Conservation (phyloP, 345 rosid species). For the Sisymbrium altissimum region DNA sequence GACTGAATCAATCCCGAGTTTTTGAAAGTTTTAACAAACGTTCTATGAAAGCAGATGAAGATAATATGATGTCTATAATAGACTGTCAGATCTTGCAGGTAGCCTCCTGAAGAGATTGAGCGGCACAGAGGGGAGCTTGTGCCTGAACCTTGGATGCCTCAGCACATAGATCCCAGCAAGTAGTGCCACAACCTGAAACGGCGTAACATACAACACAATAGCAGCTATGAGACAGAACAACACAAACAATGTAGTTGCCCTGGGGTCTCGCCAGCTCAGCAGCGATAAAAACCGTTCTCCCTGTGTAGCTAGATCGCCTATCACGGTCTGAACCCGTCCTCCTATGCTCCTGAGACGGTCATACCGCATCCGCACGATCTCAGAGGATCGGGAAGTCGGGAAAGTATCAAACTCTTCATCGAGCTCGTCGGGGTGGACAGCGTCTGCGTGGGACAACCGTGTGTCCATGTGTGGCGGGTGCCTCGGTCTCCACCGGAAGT, state of each 20-base stretch:
- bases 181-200: slow-evolving; percentile 81
- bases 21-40: slow-evolving; percentile 5
- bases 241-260: slow-evolving; percentile 87
- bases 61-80: slow-evolving; percentile 48
- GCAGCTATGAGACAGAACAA: slow-evolving; percentile 83
- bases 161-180: slow-evolving; percentile 64
- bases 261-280: slow-evolving; percentile 96
- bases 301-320: slow-evolving; percentile 91
- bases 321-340: slow-evolving; percentile 90
- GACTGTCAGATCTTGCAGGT: slow-evolving; percentile 95
- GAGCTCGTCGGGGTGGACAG: slow-evolving; percentile 83
- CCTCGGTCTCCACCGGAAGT: slow-evolving; percentile 81
- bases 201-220: slow-evolving; percentile 75
- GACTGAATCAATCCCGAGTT: neutral
- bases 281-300: slow-evolving; percentile 85
- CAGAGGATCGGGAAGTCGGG: slow-evolving; percentile 71
- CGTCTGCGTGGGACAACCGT: slow-evolving; percentile 79
- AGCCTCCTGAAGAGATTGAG: slow-evolving; percentile 92
- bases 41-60: neutral
- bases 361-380: slow-evolving; percentile 77
- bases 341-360: slow-evolving; percentile 91
- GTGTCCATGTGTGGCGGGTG: slow-evolving; percentile 99
- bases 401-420: slow-evolving; percentile 95
- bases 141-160: slow-evolving; percentile 92
- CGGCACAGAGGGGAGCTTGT: slow-evolving; percentile 76